Percentiles rank a stretch among this genome's conserved stretches.
Evolutionary conservation across 2,329 filamentous ascomycete species (phyloP).

Genomic region (Pezicula carpinea): DNA sequence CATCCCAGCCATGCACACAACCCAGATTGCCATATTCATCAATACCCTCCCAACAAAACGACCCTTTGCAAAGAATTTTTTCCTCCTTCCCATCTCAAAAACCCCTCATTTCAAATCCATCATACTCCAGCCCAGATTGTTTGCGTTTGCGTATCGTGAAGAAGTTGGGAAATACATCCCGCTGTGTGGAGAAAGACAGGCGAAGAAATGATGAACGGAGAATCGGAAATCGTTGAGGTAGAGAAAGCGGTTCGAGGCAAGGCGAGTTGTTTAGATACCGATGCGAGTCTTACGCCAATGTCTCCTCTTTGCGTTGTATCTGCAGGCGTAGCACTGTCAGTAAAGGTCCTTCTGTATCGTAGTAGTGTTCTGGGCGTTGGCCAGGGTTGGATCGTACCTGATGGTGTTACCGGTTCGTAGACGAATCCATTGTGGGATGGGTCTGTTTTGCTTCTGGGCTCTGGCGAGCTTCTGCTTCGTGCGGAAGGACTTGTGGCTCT

Average conservation of each 20-base stretch:
- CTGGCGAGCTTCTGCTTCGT: conserved; percentile 99
- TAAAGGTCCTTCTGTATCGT: not conserved
- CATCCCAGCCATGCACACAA: too few relatives aligned
- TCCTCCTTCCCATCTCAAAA: too few relatives aligned
- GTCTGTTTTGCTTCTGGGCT: conserved; percentile 99
- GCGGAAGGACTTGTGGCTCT: conserved; percentile 99
- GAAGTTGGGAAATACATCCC: too few relatives aligned
- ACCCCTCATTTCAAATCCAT: too few relatives aligned
- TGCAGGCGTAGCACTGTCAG: conserved; percentile 35
- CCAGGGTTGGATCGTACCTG: conserved; percentile 57
- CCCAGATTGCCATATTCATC: too few relatives aligned
- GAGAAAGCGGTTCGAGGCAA: conserved; percentile 4
- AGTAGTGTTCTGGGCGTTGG: conserved; percentile 2
- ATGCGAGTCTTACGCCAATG: conserved; percentile 99
- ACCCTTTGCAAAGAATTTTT: too few relatives aligned
- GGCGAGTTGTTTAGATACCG: conserved; percentile 78
- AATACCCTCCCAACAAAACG: too few relatives aligned
- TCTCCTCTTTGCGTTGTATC: conserved; percentile 99
- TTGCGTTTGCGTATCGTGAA: too few relatives aligned
- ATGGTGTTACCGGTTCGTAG: conserved; percentile 98
- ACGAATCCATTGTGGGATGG: conserved; percentile 99
- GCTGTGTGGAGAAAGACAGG: conserved; percentile 1
- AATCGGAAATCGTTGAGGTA: conserved; percentile 2
- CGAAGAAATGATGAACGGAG: conserved; percentile 5
- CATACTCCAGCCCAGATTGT: too few relatives aligned